Evolutionary conservation across 2,329 filamentous ascomycete species (phyloP), one percentile per base, ranked within the genome.

Genomic region (Niveomyces coronatus): DNA sequence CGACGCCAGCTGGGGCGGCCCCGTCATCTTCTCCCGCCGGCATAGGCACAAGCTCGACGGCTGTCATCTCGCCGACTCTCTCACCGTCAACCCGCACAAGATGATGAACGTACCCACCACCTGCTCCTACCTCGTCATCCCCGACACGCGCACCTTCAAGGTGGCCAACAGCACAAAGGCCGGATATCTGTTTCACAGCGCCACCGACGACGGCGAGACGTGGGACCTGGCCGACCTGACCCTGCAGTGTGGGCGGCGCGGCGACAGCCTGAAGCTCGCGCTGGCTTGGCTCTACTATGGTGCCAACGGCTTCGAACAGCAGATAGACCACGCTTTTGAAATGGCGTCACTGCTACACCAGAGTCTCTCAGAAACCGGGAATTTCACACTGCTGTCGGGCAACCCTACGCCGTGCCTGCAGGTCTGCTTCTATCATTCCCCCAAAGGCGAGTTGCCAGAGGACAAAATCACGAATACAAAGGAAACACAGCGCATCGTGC

Each of bases 21-120:
- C 80, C 1, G 85, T 84, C 42, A 70, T 85, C 46, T 95, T 96
- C 62, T 83, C 78, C 1, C 51, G 68, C n/a, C 63, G 62, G 41
- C 79, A 83, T 30, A 65, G 64, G 31, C 53, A 56, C 45, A 84
- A 86, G 53, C 64, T 96, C 9, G 57, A 64, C 1, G 89, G 89
- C 11, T 67, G 73, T 3, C 70, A 87, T 31, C 69, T 81, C 28
- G 91, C 88, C 9, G 74, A 95, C 59, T 85, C 79, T 11, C 67
- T 96, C 27, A 85, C 87, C 2, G 74, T 94, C 39, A 96, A 94
- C 59, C 88, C 91, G 41, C 91, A 98, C 64, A 96, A 96, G 64
- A 96, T 96, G 91, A 74, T 96, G 54, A 85, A 85, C 42, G 84
- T 86, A 3, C 89, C 91, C 0, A 65, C 93, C 28, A 94, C 88